Conservation (phyloP, 176 grass and related monocot species). For the Canna indica region DNA sequence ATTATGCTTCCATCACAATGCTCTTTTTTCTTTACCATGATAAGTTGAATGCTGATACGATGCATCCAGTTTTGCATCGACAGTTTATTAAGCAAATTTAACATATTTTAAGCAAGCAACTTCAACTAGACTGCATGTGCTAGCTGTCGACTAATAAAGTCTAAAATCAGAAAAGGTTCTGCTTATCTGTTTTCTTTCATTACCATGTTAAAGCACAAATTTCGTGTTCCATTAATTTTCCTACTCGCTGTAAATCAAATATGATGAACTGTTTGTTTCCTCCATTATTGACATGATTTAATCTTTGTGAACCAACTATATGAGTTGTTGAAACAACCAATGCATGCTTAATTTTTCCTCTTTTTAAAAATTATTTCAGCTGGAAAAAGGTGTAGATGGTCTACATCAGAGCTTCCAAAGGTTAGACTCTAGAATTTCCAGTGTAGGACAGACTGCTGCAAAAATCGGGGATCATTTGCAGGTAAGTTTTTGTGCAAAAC, state of each 20-base stretch:
- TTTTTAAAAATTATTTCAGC: conserved; percentile 40
- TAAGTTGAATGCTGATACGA: no score
- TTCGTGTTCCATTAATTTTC: background rate
- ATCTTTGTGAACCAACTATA: background rate
- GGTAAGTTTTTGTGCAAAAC: conserved; percentile 39
- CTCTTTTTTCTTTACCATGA: no score
- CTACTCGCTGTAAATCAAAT: background rate
- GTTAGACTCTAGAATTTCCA: conserved; percentile 88
- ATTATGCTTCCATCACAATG: no score
- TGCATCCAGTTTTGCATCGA: no score
- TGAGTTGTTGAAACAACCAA: background rate
- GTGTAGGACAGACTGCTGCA: conserved; percentile 97
- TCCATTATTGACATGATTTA: background rate
- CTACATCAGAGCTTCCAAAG: conserved; percentile 95
- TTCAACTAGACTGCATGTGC: background rate
- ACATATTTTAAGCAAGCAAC: background rate
- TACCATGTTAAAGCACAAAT: background rate
- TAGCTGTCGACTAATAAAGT: no score
- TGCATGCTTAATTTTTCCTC: conserved; percentile 15
- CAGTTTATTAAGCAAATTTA: background rate
- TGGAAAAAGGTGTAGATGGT: conserved; percentile 97
- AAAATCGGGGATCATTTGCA: conserved; percentile 99
- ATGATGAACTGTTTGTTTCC: background rate
- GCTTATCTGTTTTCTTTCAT: background rate
- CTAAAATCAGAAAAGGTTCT: background rate